phyloP scores from a whole-genome alignment of 108 stramenopile genomes.

The Stephanodiscus triporus region DNA sequence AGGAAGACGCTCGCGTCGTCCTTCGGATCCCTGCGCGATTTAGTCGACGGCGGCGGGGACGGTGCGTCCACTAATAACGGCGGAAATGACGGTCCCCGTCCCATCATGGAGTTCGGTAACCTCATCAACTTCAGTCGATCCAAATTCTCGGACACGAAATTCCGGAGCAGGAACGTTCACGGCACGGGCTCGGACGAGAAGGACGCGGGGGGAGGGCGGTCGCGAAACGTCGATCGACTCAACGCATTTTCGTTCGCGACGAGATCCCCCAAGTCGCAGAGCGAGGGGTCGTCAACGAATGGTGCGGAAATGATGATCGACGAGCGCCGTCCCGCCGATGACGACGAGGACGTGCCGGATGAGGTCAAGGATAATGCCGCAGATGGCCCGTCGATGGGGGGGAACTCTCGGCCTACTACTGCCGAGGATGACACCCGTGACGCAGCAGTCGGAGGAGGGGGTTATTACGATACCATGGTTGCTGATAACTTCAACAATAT shows the following conservation, averaged over 20 bases:
- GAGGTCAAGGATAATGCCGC: neutral
- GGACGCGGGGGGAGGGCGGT: conserved; percentile 28
- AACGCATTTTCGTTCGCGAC: conserved; percentile 30
- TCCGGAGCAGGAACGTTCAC: neutral
- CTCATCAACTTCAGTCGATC: conserved; percentile 12
- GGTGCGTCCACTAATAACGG: conserved; percentile 8
- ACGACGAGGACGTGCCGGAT: too few species aligned
- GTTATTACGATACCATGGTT: neutral
- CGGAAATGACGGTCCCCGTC: neutral
- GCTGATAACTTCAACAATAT: conserved; percentile 3
- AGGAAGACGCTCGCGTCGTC: neutral
- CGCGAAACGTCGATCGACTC: conserved; percentile 7
- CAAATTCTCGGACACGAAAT: conserved; percentile 20
- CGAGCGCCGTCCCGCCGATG: neutral
- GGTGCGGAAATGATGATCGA: too few species aligned
- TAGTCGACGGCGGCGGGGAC: conserved; percentile 10
- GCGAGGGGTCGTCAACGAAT: neutral
- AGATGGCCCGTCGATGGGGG: neutral
- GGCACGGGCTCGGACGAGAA: conserved; percentile 1
- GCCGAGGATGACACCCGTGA: neutral
- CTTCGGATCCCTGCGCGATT: conserved; percentile 28
- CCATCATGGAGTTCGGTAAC: conserved; percentile 8
- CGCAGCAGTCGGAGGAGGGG: neutral
- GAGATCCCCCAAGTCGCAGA: conserved; percentile 6
- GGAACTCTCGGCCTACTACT: neutral